Evolutionary conservation across 345 rosid genomes (phyloP).

Genomic region (Anacardium occidentale): DNA sequence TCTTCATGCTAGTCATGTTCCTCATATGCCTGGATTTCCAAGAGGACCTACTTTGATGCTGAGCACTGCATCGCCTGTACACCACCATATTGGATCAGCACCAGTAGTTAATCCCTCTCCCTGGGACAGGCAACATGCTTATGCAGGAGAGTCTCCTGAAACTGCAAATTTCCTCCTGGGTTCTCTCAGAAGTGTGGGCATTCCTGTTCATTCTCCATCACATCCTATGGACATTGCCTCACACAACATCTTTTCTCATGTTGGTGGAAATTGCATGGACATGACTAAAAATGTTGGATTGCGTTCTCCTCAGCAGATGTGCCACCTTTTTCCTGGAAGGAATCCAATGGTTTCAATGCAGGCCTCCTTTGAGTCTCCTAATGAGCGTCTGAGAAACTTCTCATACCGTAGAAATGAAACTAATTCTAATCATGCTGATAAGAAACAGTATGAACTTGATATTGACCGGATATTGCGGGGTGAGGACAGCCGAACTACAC

Average conservation of each 20-base stretch:
- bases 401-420: constrained; percentile 76
- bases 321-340: constrained; percentile 67
- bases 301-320: constrained; percentile 71
- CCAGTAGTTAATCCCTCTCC: constrained; percentile 66
- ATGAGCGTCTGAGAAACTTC: constrained; percentile 66
- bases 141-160: constrained; percentile 75
- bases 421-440: constrained; percentile 64
- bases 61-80: constrained; percentile 57
- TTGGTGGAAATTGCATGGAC: constrained; percentile 57
- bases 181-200: constrained; percentile 63
- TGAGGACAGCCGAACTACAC: constrained; percentile 81
- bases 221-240: constrained; percentile 67
- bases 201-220: constrained; percentile 63
- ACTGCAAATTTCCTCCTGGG: constrained; percentile 68
- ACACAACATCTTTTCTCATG: constrained; percentile 52
- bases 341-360: constrained; percentile 58
- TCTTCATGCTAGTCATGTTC: constrained; percentile 48
- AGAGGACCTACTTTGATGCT: constrained; percentile 63
- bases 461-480: constrained; percentile 71
- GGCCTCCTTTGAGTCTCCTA: constrained; percentile 63
- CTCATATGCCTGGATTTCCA: constrained; percentile 63
- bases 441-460: constrained; percentile 89
- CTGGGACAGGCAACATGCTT: constrained; percentile 78
- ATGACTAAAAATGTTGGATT: constrained; percentile 52
- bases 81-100: constrained; percentile 84